Percentiles rank a stretch among this genome's conserved stretches.
Conservation (phyloP, 1,284 basidiomycete species). For the Tremellales sp. region DNA sequence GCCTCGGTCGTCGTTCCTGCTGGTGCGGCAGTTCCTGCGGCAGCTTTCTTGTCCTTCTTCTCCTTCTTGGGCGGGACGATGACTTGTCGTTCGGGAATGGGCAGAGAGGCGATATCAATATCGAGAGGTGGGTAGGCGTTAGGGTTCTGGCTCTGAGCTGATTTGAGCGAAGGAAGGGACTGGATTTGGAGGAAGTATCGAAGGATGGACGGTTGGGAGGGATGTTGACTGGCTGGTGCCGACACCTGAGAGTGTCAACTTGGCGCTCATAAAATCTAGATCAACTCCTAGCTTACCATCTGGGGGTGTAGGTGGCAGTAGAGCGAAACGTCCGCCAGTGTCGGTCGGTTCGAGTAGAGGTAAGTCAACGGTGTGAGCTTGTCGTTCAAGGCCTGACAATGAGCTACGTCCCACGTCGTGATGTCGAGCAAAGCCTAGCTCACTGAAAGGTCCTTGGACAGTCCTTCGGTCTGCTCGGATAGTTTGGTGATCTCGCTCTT, state of each 20-base stretch:
- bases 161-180: constrained; percentile 55
- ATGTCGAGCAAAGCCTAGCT: constrained; percentile 5
- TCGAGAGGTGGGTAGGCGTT: constrained; percentile 57
- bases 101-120: constrained; percentile 72
- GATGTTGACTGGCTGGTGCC: constrained; percentile 54
- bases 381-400: constrained; percentile 63
- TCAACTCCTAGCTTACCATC: constrained; percentile 56
- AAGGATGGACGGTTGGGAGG: constrained; percentile 70
- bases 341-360: constrained; percentile 69
- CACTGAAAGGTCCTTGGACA: constrained; percentile 41
- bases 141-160: constrained; percentile 41
- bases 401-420: neutral
- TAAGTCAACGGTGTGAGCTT: constrained; percentile 72
- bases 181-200: constrained; percentile 95
- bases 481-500: constrained; percentile 36
- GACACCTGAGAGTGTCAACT: constrained; percentile 18
- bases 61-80: constrained; percentile 69
- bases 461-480: constrained; percentile 29
- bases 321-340: constrained; percentile 79
- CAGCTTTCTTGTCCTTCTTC: constrained; percentile 54
- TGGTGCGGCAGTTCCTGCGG: constrained; percentile 13
- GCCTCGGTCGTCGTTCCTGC: neutral
- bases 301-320: constrained; percentile 76
- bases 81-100: constrained; percentile 65
- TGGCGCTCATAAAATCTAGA: neutral